Conservation (phyloP, 2,329 filamentous ascomycete genomes). For the Eutypella sp. region DNA sequence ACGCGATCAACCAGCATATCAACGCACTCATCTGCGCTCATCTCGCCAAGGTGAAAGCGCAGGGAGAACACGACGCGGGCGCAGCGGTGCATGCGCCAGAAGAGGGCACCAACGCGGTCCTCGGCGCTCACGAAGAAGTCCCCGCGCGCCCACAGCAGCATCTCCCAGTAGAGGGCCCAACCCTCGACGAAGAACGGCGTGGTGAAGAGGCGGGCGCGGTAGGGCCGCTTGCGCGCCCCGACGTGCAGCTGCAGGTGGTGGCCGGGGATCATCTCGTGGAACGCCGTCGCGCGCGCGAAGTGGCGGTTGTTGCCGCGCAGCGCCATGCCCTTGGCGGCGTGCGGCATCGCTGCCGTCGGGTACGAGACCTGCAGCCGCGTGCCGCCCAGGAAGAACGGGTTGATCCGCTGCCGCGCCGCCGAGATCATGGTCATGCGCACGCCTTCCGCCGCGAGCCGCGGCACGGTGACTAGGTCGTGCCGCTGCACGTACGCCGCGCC, state of each 20-base stretch:
- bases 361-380: slow-evolving; percentile 50
- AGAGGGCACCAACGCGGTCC: slow-evolving; percentile 52
- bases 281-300: slow-evolving; percentile 53
- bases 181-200: slow-evolving; percentile 58
- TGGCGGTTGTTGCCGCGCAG: slow-evolving; percentile 56
- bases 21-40: slow-evolving; percentile 50
- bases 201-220: slow-evolving; percentile 47
- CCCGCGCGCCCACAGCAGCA: slow-evolving; percentile 50
- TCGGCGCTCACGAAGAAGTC: slow-evolving; percentile 46
- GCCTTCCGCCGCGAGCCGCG: slow-evolving; percentile 45
- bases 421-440: slow-evolving; percentile 55
- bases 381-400: slow-evolving; percentile 57
- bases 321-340: slow-evolving; percentile 53
- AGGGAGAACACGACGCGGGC: slow-evolving; percentile 54
- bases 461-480: slow-evolving; percentile 52
- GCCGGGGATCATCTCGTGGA: slow-evolving; percentile 58
- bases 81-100: slow-evolving; percentile 60
- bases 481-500: slow-evolving; percentile 48
- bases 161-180: slow-evolving; percentile 59
- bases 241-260: slow-evolving; percentile 51
- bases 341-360: slow-evolving; percentile 46
- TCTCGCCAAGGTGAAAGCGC: slow-evolving; percentile 51
- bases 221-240: slow-evolving; percentile 39
- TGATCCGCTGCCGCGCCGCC: slow-evolving; percentile 46
- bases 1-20: slow-evolving; percentile 52